Evolutionary conservation across 2,329 filamentous ascomycete species (phyloP), one percentile per base, ranked within the genome.

Genomic region (Xylariaceae sp.): DNA sequence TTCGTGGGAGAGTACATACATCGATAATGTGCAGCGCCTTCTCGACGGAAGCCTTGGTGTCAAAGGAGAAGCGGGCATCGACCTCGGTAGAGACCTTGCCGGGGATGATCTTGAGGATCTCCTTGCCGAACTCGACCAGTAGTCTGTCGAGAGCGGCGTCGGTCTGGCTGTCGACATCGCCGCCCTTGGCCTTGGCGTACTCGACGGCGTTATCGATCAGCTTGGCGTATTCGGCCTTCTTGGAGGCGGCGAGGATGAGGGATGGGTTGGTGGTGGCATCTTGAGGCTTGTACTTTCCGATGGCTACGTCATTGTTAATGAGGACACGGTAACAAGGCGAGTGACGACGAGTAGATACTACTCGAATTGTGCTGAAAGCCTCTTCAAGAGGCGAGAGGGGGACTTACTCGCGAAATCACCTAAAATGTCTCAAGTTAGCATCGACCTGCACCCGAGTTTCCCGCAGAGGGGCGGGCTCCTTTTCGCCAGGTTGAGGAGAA

Each of bases 231-330:
- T 96, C 89, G 65, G 86, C 63, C 81, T 97, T 97, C 80, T 98
- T 97, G 64, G 92, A 89, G 51, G 92, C 92, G 55, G 89, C 90
- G 64, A 98, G 85, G 70, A 98, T 97, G 66, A 98, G 78, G 50
- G 92, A 97, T 45, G 92, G 92, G 82, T 98, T 98, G 74, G 92
- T 98, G 67, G 92, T 98, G 63, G 92, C 92, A 86, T 98, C 92
- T 78, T 98, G 89, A 52, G 92, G 92, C 82, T 95, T 94, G 83
- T 98, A 98, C 77, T 97, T 96, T 76, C 77, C 89, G 68, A 98
- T 98, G 68, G 89, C 89, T 81, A 71, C 66, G 33, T 23, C 26
- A 36, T 9, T 34, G 44, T 56, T 36, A 55, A 47, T 42, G 73
- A 18, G 15, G 4, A 7, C 12, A 14, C 18, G 26, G 13, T 16